Evolutionary conservation across 176 grass and related monocot species (phyloP).

Genomic region (Echinochloa phyllopogon): DNA sequence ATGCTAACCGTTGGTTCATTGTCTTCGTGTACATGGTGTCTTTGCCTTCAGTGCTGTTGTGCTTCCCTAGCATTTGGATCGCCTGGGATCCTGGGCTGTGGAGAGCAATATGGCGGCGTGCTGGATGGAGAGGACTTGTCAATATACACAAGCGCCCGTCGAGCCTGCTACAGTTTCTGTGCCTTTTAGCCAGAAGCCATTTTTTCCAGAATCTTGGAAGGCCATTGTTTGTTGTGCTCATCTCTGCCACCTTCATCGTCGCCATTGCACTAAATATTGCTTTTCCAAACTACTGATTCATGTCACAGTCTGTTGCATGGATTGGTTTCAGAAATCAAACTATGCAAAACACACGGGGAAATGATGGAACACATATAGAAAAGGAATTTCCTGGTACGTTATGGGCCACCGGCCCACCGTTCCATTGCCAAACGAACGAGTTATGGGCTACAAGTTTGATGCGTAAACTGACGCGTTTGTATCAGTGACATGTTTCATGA

Average conservation of each 20-base stretch:
- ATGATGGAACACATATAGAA: too few relatives aligned
- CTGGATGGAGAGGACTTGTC: neutral
- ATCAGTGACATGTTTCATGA: too few relatives aligned
- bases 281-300: constrained; percentile 37
- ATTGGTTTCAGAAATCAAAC: too few relatives aligned
- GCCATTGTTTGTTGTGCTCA: neutral
- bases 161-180: rapidly evolving
- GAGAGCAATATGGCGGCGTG: neutral
- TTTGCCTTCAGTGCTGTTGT: neutral
- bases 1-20: neutral
- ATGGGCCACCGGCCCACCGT: too few relatives aligned
- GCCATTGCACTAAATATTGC: constrained; percentile 8
- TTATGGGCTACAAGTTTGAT: too few relatives aligned
- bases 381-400: too few relatives aligned
- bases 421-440: too few relatives aligned
- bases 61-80: neutral
- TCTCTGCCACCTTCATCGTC: neutral
- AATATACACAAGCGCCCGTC: neutral
- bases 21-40: neutral
- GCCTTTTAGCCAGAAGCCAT: neutral
- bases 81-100: neutral
- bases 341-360: too few relatives aligned
- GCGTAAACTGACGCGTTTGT: too few relatives aligned
- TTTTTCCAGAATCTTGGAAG: neutral
- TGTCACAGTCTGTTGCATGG: too few relatives aligned